Percentiles rank a stretch among this genome's conserved stretches.
phyloP scores from a whole-genome alignment of 768 basidiomycete genomes.

The Suillus subalutaceus region DNA sequence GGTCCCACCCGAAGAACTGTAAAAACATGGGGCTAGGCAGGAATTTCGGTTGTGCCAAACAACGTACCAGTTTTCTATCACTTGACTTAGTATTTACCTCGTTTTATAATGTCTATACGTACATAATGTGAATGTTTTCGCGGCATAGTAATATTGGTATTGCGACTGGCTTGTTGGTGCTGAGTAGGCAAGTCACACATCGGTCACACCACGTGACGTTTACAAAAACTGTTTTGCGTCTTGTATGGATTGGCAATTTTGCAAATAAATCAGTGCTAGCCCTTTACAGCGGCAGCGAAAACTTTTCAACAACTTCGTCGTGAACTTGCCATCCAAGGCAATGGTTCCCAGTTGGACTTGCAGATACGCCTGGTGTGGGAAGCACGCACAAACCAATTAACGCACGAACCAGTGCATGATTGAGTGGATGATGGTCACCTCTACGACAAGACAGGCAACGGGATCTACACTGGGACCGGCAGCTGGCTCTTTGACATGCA shows the following conservation, averaged over 20 bases:
- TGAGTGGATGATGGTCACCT: neutral
- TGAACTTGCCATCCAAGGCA: neutral
- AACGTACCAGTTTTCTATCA: too few species aligned
- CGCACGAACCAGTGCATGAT: neutral
- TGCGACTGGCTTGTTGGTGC: too few species aligned
- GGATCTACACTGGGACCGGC: neutral
- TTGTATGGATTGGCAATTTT: neutral
- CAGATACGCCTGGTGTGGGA: neutral
- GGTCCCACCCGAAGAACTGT: neutral
- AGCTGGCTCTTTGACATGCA: neutral
- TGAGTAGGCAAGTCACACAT: too few species aligned
- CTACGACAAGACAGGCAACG: neutral
- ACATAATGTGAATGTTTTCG: too few species aligned
- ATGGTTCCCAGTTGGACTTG: neutral
- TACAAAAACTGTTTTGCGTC: too few species aligned
- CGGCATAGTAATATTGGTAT: too few species aligned
- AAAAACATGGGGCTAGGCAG: neutral
- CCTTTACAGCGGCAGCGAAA: neutral
- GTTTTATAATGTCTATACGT: too few species aligned
- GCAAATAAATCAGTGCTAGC: neutral
- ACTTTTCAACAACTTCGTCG: neutral
- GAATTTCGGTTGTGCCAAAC: neutral
- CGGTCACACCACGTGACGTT: too few species aligned
- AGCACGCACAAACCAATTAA: neutral
- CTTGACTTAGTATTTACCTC: too few species aligned